Conservation (phyloP, 768 basidiomycete genomes). For the Gloeopeniophorella convolvens region DNA sequence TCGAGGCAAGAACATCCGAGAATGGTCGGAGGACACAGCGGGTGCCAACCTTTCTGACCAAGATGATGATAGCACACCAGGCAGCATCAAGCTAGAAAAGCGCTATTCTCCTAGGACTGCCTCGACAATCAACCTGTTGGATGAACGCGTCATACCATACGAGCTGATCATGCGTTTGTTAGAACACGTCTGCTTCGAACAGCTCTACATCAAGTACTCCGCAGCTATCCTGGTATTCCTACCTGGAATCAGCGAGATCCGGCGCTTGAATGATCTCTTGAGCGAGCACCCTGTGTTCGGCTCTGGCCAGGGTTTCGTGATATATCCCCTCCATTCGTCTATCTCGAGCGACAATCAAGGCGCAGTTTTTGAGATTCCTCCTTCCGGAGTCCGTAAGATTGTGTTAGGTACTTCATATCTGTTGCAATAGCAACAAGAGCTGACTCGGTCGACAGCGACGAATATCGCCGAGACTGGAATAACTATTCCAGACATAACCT, state of each 20-base stretch:
- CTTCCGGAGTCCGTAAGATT: constrained; percentile 78
- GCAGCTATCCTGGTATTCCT: constrained; percentile 86
- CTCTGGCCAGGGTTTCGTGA: constrained; percentile 50
- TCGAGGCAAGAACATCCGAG: constrained; percentile 51
- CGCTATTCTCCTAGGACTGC: constrained; percentile 75
- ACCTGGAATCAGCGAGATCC: constrained; percentile 92
- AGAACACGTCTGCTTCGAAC: constrained; percentile 75
- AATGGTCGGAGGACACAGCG: constrained; percentile 74
- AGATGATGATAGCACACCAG: constrained; percentile 45
- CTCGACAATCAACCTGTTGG: constrained; percentile 74
- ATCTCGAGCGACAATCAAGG: constrained; percentile 88
- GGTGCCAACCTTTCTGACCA: constrained; percentile 46
- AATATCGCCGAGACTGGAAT: constrained; percentile 97
- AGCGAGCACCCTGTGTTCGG: constrained; percentile 71
- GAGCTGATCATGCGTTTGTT: constrained; percentile 82
- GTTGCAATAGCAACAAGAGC: no score
- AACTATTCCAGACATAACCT: constrained; percentile 96
- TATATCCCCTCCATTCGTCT: constrained; percentile 88
- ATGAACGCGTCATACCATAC: constrained; percentile 86
- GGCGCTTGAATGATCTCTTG: constrained; percentile 77
- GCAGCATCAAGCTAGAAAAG: constrained; percentile 57
- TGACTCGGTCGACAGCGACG: constrained; percentile 46
- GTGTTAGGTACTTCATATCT: constrained; percentile 91
- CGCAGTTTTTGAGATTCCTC: constrained; percentile 86
- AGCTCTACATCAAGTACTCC: constrained; percentile 49